Evolutionary conservation across 495 filamentous ascomycete genomes (phyloP), one percentile per base, ranked within the genome.

Genomic region (Aspergillus panamensis): DNA sequence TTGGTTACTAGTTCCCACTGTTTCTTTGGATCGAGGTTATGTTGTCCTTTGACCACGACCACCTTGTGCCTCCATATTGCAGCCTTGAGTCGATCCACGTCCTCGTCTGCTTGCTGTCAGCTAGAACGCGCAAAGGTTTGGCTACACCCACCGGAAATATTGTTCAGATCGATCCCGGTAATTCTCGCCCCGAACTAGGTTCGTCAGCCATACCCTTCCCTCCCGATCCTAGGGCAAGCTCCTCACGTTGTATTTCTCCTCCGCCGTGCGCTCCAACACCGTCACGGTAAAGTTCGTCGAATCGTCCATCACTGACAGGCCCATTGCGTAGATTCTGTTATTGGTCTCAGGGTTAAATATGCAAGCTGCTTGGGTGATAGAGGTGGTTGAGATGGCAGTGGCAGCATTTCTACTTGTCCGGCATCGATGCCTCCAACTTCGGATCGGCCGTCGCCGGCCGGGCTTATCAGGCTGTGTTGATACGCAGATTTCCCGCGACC

Each of bases 1-100:
- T n/a, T 47, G 16, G 12, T 55, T 5, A 55, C 53, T 0, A 55
- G 53, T 8, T 55, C 53, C 53, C 53, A 55, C 33, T 55, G 53
- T 20, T 55, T 55, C 42, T 48, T 47, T 0, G 53, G 53, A 17
- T 55, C 53, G 9, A 55, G 53, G 29, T 55, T 25, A 1, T 9
- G n/a, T 37, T 55, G 53, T 8, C 20, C 43, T 13, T 55, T 55
- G 14, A 55, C 42, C 13, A 55, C 14, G 13, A 55, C 14, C 7
- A 55, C 30, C 31, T 55, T 55, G 43, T 55, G 53, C 1, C 53
- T 29, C 42, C 43, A 48, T 6, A 55, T 8, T n/a, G 53, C 42
- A 3, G 42, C 53, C 20, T 47, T 47, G 29, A 55, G 42, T 2
- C 42, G 40, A 37, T 33, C 53, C 20, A 55, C 29, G 29, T 55